Percentiles rank a stretch among this genome's conserved stretches.
Evolutionary conservation across 148 eudicot genomes (phyloP).

Genomic region (Chenopodium formosanum): DNA sequence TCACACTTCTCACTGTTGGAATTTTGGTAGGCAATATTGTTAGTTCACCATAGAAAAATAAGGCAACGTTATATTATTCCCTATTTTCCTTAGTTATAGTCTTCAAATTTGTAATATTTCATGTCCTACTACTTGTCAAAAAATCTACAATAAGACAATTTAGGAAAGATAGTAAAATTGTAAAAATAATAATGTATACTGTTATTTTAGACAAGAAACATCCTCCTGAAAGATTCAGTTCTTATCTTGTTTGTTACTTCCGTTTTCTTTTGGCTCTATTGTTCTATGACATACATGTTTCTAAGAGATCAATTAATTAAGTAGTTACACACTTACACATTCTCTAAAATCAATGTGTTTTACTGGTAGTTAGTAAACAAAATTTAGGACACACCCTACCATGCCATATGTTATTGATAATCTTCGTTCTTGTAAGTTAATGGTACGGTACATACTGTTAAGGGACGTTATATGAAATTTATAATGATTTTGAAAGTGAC

Average conservation of each 20-base stretch:
- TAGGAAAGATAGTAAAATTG: not conserved
- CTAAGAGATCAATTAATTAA: not conserved
- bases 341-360: no score
- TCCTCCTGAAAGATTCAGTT: not conserved
- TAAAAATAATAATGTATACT: not conserved
- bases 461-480: no score
- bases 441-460: no score
- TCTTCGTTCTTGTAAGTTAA: no score
- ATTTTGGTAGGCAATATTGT: not conserved
- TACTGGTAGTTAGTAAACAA: no score
- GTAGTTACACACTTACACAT: no score
- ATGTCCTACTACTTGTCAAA: slow-evolving; percentile 3
- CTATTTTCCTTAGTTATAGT: not conserved
- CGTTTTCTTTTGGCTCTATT: not conserved
- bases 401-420: no score
- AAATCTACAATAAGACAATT: slow-evolving; percentile 13
- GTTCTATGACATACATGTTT: not conserved
- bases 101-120: slow-evolving; percentile 5
- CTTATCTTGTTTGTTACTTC: not conserved
- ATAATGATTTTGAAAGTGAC: no score
- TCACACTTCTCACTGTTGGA: slow-evolving; percentile 10
- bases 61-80: not conserved
- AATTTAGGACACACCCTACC: no score
- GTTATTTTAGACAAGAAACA: no score
- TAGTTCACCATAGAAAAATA: not conserved